A percentile compares a stretch with the other conserved stretches of the same genome.
Conservation (phyloP, 2,329 filamentous ascomycete species). For the Penicillium sp. region DNA sequence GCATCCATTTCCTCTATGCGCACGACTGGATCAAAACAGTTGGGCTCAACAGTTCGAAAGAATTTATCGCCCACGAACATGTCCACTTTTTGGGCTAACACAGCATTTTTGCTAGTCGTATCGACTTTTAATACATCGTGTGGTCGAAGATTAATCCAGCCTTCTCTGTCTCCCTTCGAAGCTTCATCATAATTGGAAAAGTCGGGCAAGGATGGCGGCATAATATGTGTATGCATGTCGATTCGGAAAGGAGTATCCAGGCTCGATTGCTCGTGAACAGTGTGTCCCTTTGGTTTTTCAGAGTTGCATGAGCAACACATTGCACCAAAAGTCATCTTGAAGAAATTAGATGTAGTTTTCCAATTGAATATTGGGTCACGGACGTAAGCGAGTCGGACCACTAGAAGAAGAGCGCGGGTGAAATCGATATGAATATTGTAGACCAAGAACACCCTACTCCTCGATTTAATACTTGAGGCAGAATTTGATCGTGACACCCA, state of each 20-base stretch:
- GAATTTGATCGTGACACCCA: no score
- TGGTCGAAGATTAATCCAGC: slow-evolving; percentile 19
- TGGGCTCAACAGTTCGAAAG: slow-evolving; percentile 22
- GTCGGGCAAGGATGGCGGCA: slow-evolving; percentile 21
- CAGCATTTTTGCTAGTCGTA: background rate
- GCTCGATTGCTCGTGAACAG: background rate
- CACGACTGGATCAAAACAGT: slow-evolving; percentile 20
- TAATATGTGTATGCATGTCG: slow-evolving; percentile 26
- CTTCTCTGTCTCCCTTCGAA: background rate
- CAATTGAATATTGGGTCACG: background rate
- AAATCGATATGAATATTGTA: background rate
- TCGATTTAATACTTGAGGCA: no score
- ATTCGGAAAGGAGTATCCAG: slow-evolving; percentile 13
- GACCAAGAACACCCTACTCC: no score
- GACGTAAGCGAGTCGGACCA: background rate
- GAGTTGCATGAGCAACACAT: slow-evolving; percentile 1
- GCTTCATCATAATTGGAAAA: slow-evolving; percentile 11
- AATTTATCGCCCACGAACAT: slow-evolving; percentile 21
- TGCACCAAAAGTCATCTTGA: background rate
- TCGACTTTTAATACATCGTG: background rate
- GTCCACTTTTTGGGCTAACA: slow-evolving; percentile 10
- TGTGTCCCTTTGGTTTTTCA: background rate
- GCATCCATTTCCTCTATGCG: slow-evolving; percentile 22
- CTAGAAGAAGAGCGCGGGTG: background rate
- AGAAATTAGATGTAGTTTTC: background rate